phyloP scores from a whole-genome alignment of 2,329 filamentous ascomycete genomes.

The Lachnellula arida region DNA sequence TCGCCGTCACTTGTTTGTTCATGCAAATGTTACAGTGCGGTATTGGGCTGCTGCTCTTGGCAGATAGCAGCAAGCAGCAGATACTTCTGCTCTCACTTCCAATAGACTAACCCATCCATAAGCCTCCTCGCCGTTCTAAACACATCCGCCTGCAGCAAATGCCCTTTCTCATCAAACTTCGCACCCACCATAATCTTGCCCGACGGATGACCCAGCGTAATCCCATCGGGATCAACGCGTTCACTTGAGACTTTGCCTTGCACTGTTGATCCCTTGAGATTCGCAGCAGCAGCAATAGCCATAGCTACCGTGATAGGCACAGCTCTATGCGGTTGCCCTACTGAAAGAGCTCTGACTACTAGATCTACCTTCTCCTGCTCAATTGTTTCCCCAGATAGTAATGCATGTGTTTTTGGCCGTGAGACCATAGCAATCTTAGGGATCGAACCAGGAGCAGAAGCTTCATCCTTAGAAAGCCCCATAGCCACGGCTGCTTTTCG shows the following conservation, averaged over 20 bases:
- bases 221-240: conserved; percentile 29
- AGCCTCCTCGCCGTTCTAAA: conserved; percentile 44
- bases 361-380: conserved; percentile 33
- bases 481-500: conserved; percentile 53
- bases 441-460: conserved; percentile 49
- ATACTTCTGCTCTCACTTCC: conserved; percentile 25
- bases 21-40: too few relatives aligned
- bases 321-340: conserved; percentile 52
- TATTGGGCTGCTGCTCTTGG: too few relatives aligned
- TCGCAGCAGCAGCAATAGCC: conserved; percentile 43
- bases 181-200: conserved; percentile 42
- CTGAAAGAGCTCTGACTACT: conserved; percentile 47
- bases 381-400: conserved; percentile 36
- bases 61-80: background rate
- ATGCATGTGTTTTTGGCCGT: conserved; percentile 32
- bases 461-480: conserved; percentile 46
- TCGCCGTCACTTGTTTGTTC: too few relatives aligned
- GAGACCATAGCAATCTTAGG: conserved; percentile 60
- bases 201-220: conserved; percentile 43
- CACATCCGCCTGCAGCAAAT: conserved; percentile 37
- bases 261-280: conserved; percentile 39
- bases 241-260: conserved; percentile 25
- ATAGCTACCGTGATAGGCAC: conserved; percentile 52
- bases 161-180: conserved; percentile 34
- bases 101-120: conserved; percentile 43